Evolutionary conservation across 129 eudicot species (phyloP), one percentile per base, ranked within the genome.

Genomic region (Helianthus tuberosus): DNA sequence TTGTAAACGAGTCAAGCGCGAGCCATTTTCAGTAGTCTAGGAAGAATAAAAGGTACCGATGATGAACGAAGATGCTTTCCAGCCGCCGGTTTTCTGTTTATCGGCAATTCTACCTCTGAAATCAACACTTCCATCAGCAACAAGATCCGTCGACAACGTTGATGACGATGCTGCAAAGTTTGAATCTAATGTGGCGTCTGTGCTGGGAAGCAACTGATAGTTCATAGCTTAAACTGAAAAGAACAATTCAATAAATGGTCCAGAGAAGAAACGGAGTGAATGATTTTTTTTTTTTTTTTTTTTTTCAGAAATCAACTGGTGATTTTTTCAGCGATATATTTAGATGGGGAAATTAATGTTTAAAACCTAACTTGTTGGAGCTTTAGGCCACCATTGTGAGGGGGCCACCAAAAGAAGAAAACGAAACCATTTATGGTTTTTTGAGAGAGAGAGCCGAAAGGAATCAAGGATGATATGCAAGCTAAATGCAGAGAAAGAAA

Each of bases 51-150:
- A 8, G 5, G 29, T 46, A 89, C 95, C 95, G 77, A 86, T 89
- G 84, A 89, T 81, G 74, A 84, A 89, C 44, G 96, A 87, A 17
- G 91, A 76, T 35, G 96, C 96, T 66, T 81, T 84, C 96, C 91
- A 89, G 39, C 96, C 96, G 13, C 96, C 96, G 8, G 96, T 89
- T 6, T 50, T 76, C 36, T 73, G 87, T 63, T 89, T 89, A 47
- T 86, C 70, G 0, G 96, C 96, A 14, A 77, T 67, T 62, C 75
- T 81, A 49, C 96, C 96, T 81, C 80, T 84, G 59, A 75, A 89
- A 50, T 86, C 85, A 47, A 86, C 78, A 29, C 87, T 81, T 17
- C 91, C 91, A 67, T 89, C 74, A 48, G 80, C 58, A 10, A 84
- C 96, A 69, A 89, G 76, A 52, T 79, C 85, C 68, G 53, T 55